Evolutionary conservation across 306 rosid genomes (phyloP), one percentile per base, ranked within the genome.

Genomic region (Lathyrus oleraceus): DNA sequence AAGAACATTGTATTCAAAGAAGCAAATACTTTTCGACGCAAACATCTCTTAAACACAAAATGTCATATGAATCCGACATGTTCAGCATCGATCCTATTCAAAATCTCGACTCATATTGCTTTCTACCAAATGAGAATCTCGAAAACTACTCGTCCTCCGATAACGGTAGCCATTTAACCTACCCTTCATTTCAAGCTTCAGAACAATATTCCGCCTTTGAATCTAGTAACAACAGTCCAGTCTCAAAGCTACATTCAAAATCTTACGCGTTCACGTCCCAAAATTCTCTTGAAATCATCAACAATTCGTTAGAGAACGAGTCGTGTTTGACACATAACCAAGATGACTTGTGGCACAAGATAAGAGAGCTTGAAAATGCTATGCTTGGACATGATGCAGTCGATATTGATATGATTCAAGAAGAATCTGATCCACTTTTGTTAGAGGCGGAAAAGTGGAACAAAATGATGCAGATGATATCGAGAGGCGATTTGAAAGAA

Each of bases 351-450:
- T 79, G 83, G 79, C 89, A 84, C 84, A 93, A 90, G 86, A 85
- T 90, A 70, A 79, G 85, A 61, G 98, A 93, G 76, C 76, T 93
- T 17, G 97, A 93, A 80, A 87, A 81, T 28, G 90, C 73, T 59
- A 88, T 93, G 92, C 82, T 88, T 10, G 98, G 94, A 81, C 65
- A 83, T 52, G 96, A 88, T 78, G 66, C 74, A n/a, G 66, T 74
- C 12, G 89, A 88, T 67, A 42, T 57, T 11, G 16, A 17, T 5
- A 35, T 67, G 47, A 73, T 72, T 63, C 81, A 77, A 20, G 72
- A 58, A 17, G 70, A 68, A 62, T 56, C 61, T 17, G 65, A 83
- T 60, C 61, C 78, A 32, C 42, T 47, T 49, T 38, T 67, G 63
- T 61, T 73, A 65, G 88, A 86, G 54, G 87, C 67, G 6, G 85